Conservation (phyloP, 345 rosid species). For the Carallia pectinifolia region DNA sequence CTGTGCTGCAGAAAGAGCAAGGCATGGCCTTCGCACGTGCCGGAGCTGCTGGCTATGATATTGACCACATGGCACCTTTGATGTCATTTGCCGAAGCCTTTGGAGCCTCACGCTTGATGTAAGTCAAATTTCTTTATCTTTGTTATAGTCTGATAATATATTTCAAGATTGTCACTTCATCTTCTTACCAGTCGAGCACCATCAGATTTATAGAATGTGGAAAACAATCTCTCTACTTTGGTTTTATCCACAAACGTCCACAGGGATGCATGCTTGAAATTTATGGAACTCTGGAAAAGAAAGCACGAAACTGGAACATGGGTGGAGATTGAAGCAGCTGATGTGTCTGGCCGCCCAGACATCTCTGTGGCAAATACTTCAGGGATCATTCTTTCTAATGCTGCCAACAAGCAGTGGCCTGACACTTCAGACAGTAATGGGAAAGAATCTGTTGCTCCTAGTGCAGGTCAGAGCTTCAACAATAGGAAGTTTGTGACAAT, state of each 20-base stretch:
- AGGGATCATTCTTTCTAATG: slow-evolving; percentile 59
- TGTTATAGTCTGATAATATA: neutral
- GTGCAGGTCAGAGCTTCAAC: slow-evolving; percentile 34
- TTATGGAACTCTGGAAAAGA: slow-evolving; percentile 82
- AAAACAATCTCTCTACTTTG: slow-evolving; percentile 6
- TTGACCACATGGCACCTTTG: slow-evolving; percentile 69
- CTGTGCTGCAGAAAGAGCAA: slow-evolving; percentile 88
- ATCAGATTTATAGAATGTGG: slow-evolving; percentile 9
- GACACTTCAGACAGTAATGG: slow-evolving; percentile 53
- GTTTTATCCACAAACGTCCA: slow-evolving; percentile 28
- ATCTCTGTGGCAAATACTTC: slow-evolving; percentile 56
- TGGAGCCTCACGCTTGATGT: slow-evolving; percentile 89
- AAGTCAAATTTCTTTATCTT: slow-evolving; percentile 17
- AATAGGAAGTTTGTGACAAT: neutral
- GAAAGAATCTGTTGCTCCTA: slow-evolving; percentile 35
- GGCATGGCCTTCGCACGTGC: slow-evolving; percentile 99
- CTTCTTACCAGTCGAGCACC: slow-evolving; percentile 1
- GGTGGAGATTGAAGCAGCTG: slow-evolving; percentile 83
- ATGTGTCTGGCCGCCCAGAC: slow-evolving; percentile 57
- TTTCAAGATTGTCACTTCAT: neutral
- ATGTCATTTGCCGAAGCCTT: slow-evolving; percentile 79
- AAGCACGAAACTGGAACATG: slow-evolving; percentile 95
- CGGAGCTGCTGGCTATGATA: slow-evolving; percentile 93
- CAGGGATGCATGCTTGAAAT: slow-evolving; percentile 86
- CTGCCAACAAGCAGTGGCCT: slow-evolving; percentile 49